A percentile compares a stretch with the other conserved stretches of the same genome.
Evolutionary conservation across 1,139 yeast species (phyloP).

Genomic region (Yamadazyma friedrichii): DNA sequence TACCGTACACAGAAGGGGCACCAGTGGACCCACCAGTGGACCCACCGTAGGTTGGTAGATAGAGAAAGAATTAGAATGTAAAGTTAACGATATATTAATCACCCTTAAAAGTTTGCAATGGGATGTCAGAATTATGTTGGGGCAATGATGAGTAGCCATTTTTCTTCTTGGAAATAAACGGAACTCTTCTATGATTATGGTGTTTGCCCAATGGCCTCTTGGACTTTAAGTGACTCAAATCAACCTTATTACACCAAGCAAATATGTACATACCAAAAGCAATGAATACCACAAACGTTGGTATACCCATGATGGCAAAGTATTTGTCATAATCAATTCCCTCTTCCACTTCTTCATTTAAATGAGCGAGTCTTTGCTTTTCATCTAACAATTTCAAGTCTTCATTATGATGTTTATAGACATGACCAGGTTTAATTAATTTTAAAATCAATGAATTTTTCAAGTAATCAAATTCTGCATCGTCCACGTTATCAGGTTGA

Average conservation of each 20-base stretch:
- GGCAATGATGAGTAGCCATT: slow-evolving; percentile 27
- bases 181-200: slow-evolving; percentile 32
- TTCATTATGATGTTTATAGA: slow-evolving; percentile 55
- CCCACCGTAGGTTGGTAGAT: too few relatives aligned
- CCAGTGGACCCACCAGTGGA: too few relatives aligned
- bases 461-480: slow-evolving; percentile 60
- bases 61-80: too few relatives aligned
- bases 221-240: slow-evolving; percentile 46
- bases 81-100: slow-evolving; percentile 8
- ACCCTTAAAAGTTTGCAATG: slow-evolving; percentile 12
- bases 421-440: slow-evolving; percentile 57
- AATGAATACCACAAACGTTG: slow-evolving; percentile 65
- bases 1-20: too few relatives aligned
- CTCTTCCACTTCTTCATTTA: slow-evolving; percentile 56
- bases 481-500: slow-evolving; percentile 66
- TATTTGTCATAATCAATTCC: slow-evolving; percentile 65
- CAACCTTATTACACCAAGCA: slow-evolving; percentile 52
- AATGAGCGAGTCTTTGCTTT: slow-evolving; percentile 28
- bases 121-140: slow-evolving; percentile 22
- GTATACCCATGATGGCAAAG: slow-evolving; percentile 63
- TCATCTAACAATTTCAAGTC: slow-evolving; percentile 48
- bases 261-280: slow-evolving; percentile 65
- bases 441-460: slow-evolving; percentile 54
- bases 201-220: slow-evolving; percentile 47
- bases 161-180: slow-evolving; percentile 22